Evolutionary conservation across 1,284 basidiomycete genomes (phyloP), one percentile per base, ranked within the genome.

Genomic region (Trichosporon sp.): DNA sequence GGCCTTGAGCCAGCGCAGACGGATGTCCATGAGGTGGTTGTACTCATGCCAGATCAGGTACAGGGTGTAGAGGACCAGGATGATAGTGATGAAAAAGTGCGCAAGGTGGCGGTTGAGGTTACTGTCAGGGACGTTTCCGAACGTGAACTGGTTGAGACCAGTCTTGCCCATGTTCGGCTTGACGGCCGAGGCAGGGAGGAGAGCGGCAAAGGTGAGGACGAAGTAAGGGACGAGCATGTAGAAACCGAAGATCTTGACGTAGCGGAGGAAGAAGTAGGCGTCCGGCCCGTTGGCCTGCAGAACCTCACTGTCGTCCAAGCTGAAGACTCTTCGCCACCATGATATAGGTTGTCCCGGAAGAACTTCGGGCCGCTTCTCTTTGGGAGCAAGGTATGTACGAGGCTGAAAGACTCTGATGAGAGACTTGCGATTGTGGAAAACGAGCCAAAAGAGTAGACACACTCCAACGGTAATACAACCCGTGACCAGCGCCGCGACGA

Each of bases 201-300:
- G 70, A 63, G 77, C 67, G 58, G 91, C 65, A 63, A 90, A 68
- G 23, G 81, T 80, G 56, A 83, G 69, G 63, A 80, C 57, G 63
- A 90, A 88, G 90, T 74, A 95, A 21, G 93, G 92, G 1, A 91
- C 74, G 72, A 96, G 85, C 61, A 95, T 83, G 71, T 88, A 86
- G 60, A 89, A 62, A 19, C 80, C 74, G 36, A 81, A 78, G 58
- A 80, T 70, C 66, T 79, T 81, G 66, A 79, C 52, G 70, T 83
- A 98, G 62, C 92, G 88, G 56, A 96, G 86, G 73, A 92, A 97
- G 76, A 96, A 89, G 82, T 95, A 99, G 32, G 93, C 91, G 75
- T 99, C 95, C 65, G 92, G 85, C 34, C 95, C 95, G 70, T 96
- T 95, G 65, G 87, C 65, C 84, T 84, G 77, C 67, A 70, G 74